Evolutionary conservation across 768 basidiomycete genomes (phyloP), one percentile per base, ranked within the genome.

Genomic region (Xanthoconium stramineum): DNA sequence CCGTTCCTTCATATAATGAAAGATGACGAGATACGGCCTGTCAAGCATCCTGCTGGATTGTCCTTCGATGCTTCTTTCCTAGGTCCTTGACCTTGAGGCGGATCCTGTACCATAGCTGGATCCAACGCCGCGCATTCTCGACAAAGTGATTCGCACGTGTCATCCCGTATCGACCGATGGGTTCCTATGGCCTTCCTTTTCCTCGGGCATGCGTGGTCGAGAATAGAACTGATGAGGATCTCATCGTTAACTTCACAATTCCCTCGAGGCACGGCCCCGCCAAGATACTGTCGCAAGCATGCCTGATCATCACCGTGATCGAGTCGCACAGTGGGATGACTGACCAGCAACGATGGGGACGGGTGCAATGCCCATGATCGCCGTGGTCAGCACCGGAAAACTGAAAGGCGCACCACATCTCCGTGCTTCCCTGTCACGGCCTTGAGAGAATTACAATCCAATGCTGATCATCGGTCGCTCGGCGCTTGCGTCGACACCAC

Each of bases 91-190:
- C 11, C 43, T 38, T 5, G n/a, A 42, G 59, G 64, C 69, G 66
- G 67, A 66, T 67, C 66, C 66, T 61, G 43, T 63, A 47, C 58
- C 58, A 67, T 55, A 57, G 49, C 59, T 50, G 54, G 52, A 24
- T 24, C 24, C 24, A 53, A 54, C 63, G 36, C 67, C 67, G 64
- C 58, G 38, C 50, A 3, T 54, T 50, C 38, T 57, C 53, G 38
- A 53, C 36, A 50, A 14, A 8, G 45, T 43, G 61, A 68, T 63
- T 59, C 66, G 55, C 66, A 59, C 53, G 53, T 62, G 55, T 42
- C 47, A 3, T n/a, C 35, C 43, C 48, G 52, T 30, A 44, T 47
- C 28, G 19, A 39, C 44, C 53, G 45, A 58, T 56, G 50, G 33
- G 14, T n/a, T 37, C 44, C 63, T 42, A 19, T 48, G n/a, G 14